Evolutionary conservation across 257 asterid genomes (phyloP).

Genomic region (Sherardia arvensis): DNA sequence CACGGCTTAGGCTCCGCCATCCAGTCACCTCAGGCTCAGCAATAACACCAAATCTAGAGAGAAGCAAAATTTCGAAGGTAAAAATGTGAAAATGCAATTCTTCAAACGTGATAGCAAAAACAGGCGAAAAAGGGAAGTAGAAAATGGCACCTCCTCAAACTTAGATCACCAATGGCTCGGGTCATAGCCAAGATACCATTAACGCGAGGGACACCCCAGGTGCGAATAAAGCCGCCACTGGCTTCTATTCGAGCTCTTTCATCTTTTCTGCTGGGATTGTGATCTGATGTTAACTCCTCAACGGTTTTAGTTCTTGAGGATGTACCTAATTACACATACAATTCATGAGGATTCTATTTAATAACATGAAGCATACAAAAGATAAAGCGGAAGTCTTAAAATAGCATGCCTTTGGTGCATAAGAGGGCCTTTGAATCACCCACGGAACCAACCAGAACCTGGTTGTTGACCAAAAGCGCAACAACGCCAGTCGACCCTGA

Average conservation of each 20-base stretch:
- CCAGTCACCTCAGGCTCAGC: slow-evolving; percentile 53
- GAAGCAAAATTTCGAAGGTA: background rate
- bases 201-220: slow-evolving; percentile 52
- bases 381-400: background rate
- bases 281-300: slow-evolving; percentile 65
- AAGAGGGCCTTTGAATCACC: slow-evolving; percentile 76
- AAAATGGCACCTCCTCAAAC: slow-evolving; percentile 34
- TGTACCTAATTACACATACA: slow-evolving; percentile 15
- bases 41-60: slow-evolving; percentile 54
- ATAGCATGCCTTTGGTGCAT: slow-evolving; percentile 39
- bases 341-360: background rate
- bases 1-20: slow-evolving; percentile 38
- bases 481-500: slow-evolving; percentile 59
- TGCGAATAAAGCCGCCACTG: slow-evolving; percentile 30
- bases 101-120: background rate
- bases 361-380: background rate
- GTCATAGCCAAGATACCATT: slow-evolving; percentile 64
- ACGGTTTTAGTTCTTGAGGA: slow-evolving; percentile 20
- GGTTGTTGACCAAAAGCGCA: slow-evolving; percentile 38
- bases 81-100: background rate
- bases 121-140: background rate
- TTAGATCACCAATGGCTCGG: slow-evolving; percentile 66
- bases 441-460: slow-evolving; percentile 41
- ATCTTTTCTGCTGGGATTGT: slow-evolving; percentile 57
- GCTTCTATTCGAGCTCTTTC: slow-evolving; percentile 59